Percentiles rank a stretch among this genome's conserved stretches.
phyloP scores from a whole-genome alignment of 2,329 filamentous ascomycete species.

The Thielaviopsis musarum region DNA sequence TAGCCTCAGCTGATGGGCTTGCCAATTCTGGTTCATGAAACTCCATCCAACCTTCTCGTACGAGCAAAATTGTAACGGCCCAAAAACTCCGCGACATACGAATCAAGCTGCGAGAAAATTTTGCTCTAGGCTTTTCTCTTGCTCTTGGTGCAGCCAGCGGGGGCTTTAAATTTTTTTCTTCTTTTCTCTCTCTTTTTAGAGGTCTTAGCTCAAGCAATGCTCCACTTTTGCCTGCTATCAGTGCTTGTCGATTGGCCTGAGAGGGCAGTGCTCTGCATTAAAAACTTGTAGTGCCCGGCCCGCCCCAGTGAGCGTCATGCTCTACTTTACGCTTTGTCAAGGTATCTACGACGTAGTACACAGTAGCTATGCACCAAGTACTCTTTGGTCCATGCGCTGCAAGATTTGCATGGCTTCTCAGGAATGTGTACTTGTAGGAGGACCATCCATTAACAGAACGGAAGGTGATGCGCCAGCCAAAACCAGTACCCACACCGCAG shows the following conservation, averaged over 20 bases:
- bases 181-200: constrained; percentile 4
- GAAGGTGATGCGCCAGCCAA: neutral
- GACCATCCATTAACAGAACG: no score
- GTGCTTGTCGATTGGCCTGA: neutral
- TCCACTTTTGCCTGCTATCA: neutral
- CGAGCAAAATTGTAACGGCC: neutral
- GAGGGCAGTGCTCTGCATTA: no score
- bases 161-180: constrained; percentile 13
- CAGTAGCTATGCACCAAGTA: no score
- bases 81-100: neutral
- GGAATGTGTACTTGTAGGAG: no score
- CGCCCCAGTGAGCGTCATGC: no score
- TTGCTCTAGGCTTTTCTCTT: no score
- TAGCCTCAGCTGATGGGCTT: neutral
- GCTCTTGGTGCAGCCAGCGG: neutral
- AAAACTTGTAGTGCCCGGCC: no score
- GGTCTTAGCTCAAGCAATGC: constrained; percentile 5
- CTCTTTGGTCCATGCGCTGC: no score
- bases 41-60: neutral
- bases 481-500: neutral
- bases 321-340: no score
- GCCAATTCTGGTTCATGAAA: neutral
- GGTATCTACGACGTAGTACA: no score
- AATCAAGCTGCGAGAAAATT: neutral
- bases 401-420: no score